Evolutionary conservation across 2,329 filamentous ascomycete genomes (phyloP).

Genomic region (Penicillium sp.): DNA sequence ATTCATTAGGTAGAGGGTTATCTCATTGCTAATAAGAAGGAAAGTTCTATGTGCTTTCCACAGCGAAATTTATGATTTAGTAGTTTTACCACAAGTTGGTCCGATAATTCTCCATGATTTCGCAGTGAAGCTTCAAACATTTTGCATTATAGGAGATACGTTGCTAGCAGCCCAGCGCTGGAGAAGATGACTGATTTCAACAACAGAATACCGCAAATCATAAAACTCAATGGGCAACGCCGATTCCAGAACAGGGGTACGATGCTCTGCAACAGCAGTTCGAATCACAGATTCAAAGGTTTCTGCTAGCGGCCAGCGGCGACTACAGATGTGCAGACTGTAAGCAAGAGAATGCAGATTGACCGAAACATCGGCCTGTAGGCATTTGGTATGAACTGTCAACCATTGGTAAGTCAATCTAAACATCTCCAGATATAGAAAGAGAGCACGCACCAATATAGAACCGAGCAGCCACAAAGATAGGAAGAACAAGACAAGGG

Average conservation of each 20-base stretch:
- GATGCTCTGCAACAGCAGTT: conserved; percentile 1
- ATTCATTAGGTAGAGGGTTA: too few relatives aligned
- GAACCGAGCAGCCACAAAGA: conserved; percentile 1
- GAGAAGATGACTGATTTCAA: not conserved
- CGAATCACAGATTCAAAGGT: not conserved
- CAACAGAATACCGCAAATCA: not conserved
- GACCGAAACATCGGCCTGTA: conserved; percentile 1
- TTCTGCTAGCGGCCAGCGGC: not conserved
- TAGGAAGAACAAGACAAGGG: conserved; percentile 1
- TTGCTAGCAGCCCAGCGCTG: not conserved
- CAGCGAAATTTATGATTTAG: too few relatives aligned
- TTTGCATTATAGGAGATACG: too few relatives aligned
- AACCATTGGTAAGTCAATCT: too few relatives aligned
- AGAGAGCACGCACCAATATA: not conserved
- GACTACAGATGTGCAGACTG: not conserved
- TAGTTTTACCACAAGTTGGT: too few relatives aligned
- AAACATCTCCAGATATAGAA: too few relatives aligned
- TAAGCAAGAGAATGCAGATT: conserved; percentile 1
- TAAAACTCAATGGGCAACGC: not conserved
- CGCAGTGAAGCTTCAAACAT: too few relatives aligned
- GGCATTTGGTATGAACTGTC: conserved; percentile 1
- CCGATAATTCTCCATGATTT: too few relatives aligned
- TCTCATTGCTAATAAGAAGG: too few relatives aligned
- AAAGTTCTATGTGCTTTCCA: too few relatives aligned
- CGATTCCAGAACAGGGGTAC: not conserved